Conservation (phyloP, 225 moss, liverwort and hornwort genomes). For the Marchantia polymorpha region DNA sequence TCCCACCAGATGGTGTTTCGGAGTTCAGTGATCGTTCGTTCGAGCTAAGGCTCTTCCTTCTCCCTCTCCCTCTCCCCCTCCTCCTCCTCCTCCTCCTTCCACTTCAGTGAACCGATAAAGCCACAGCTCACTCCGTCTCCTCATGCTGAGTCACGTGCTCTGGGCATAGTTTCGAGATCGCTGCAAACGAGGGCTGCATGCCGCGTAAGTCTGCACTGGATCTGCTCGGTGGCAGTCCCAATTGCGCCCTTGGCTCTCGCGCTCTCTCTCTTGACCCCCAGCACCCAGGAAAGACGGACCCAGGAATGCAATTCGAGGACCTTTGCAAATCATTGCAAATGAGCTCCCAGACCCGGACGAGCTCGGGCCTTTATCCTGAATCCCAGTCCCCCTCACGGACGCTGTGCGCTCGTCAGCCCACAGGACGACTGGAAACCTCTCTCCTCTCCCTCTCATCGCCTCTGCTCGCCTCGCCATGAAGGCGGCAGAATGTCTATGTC, state of each 20-base stretch:
- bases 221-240: conserved; percentile 1
- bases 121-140: conserved; percentile 11
- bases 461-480: conserved; percentile 7
- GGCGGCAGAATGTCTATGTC: background rate
- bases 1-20: background rate
- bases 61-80: background rate
- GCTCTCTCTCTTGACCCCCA: conserved; percentile 4
- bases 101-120: background rate
- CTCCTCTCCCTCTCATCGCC: background rate
- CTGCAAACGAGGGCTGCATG: background rate
- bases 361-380: background rate
- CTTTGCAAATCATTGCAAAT: conserved; percentile 13
- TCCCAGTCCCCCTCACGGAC: background rate
- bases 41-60: background rate
- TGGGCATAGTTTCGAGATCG: conserved; percentile 8
- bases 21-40: background rate
- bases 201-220: conserved; percentile 16
- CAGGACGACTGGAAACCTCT: too few species aligned
- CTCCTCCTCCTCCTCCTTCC: background rate
- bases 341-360: background rate
- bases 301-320: background rate
- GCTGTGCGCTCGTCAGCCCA: too few species aligned
- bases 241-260: background rate
- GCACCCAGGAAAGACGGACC: conserved; percentile 12
- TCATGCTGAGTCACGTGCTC: conserved; percentile 19